A percentile compares a stretch with the other conserved stretches of the same genome.
Evolutionary conservation across 2,329 filamentous ascomycete genomes (phyloP).

Genomic region (Thyridium curvatum): DNA sequence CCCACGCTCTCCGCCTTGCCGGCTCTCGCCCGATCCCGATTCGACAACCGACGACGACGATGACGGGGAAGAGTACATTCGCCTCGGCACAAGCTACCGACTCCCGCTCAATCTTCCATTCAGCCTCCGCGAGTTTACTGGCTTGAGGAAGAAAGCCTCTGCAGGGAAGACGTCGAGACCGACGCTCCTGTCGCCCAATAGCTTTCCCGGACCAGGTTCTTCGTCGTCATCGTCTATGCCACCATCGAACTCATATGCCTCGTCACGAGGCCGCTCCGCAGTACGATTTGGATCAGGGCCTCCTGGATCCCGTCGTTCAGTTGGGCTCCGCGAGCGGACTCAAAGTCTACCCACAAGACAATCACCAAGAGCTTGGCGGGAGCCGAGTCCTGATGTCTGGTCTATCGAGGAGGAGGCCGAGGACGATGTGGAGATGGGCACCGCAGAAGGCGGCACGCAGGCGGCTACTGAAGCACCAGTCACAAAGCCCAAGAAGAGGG

Average conservation of each 20-base stretch:
- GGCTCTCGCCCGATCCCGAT: slow-evolving; percentile 28
- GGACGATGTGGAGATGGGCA: slow-evolving; percentile 37
- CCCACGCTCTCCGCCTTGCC: slow-evolving; percentile 20
- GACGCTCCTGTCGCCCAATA: slow-evolving; percentile 20
- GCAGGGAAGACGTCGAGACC: too few relatives aligned
- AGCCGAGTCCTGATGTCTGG: slow-evolving; percentile 55
- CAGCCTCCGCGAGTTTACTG: slow-evolving; percentile 33
- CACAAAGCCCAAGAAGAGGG: slow-evolving; percentile 49
- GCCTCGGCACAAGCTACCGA: slow-evolving; percentile 29
- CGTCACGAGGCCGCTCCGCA: too few relatives aligned
- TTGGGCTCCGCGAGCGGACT: too few relatives aligned
- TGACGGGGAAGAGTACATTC: slow-evolving; percentile 41
- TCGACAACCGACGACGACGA: slow-evolving; percentile 35
- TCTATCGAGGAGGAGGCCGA: slow-evolving; percentile 54
- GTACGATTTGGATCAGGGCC: too few relatives aligned
- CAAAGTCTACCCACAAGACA: slow-evolving; percentile 14
- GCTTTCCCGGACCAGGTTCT: background rate
- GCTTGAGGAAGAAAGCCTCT: slow-evolving; percentile 20
- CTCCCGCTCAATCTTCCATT: slow-evolving; percentile 30
- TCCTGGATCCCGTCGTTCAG: too few relatives aligned
- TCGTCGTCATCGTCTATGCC: too few relatives aligned
- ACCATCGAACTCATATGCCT: too few relatives aligned
- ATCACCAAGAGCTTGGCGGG: slow-evolving; percentile 45
- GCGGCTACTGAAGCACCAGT: slow-evolving; percentile 24
- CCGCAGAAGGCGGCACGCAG: slow-evolving; percentile 2